Percentiles rank a stretch among this genome's conserved stretches.
Evolutionary conservation across 1,139 yeast genomes (phyloP).

Genomic region (Saccharomycopsis crataegensis): DNA sequence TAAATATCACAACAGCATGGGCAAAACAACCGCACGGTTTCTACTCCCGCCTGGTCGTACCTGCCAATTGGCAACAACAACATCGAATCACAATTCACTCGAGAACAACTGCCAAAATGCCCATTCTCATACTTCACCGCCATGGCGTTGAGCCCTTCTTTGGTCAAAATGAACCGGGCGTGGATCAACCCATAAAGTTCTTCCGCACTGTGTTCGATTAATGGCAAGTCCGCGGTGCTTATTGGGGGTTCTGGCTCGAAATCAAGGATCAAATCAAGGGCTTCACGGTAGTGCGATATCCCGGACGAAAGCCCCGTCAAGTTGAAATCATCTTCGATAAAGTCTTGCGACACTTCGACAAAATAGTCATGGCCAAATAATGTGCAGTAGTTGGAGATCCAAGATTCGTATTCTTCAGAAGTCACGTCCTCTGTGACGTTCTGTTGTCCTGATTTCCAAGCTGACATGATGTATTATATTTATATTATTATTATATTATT

Average conservation of each 20-base stretch:
- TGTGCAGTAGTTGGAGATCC: conserved; percentile 88
- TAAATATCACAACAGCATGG: conserved; percentile 92
- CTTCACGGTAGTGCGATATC: conserved; percentile 89
- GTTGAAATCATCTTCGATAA: conserved; percentile 94
- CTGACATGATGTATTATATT: background rate
- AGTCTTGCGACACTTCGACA: conserved; percentile 87
- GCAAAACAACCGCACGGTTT: conserved; percentile 86
- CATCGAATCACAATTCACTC: conserved; percentile 88
- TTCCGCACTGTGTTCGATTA: conserved; percentile 87
- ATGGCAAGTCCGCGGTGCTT: conserved; percentile 49
- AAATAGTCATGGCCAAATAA: conserved; percentile 88
- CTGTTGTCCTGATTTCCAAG: background rate
- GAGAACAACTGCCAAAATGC: conserved; percentile 88
- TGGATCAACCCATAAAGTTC: conserved; percentile 88
- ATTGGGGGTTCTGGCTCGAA: conserved; percentile 58
- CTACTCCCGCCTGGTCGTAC: conserved; percentile 84
- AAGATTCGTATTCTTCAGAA: conserved; percentile 60
- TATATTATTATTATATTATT: background rate
- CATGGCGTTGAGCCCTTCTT: conserved; percentile 89
- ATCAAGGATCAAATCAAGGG: conserved; percentile 83
- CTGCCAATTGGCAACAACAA: conserved; percentile 88
- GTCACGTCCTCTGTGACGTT: conserved; percentile 1
- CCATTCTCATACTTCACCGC: conserved; percentile 89
- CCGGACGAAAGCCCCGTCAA: conserved; percentile 79
- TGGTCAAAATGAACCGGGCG: conserved; percentile 82